Evolutionary conservation across 1,139 yeast species (phyloP), one percentile per base, ranked within the genome.

Genomic region (Kurtzmaniella quercitrusa): DNA sequence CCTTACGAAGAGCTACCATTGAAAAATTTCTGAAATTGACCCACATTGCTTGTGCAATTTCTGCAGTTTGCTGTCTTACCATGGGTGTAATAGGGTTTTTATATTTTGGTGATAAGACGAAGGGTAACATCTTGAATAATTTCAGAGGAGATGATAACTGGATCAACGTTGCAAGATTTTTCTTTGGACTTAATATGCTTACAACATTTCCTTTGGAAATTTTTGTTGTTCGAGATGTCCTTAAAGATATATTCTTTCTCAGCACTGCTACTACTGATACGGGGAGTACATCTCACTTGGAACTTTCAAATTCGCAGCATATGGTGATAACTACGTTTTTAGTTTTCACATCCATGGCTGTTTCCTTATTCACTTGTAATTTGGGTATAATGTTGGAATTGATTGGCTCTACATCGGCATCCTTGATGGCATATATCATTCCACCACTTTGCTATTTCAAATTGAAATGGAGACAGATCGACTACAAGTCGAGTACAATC

Each of bases 151-250:
- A 79, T 55, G 96, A 89, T 56, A 66, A 70, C 52, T 69, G 80
- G 59, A 87, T 88, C 37, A 91, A 89, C 51, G 68, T 91, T 33
- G 97, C 98, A 0, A 72, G 98, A 43, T 79, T 91, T 52, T 88
- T 96, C 54, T 91, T 91, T 62, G 98, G 98, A 0, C 72, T 91
- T 54, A 91, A 91, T 56, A 91, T 91, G 97, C 72, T 91, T 47
- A 91, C 98, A 0, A 91, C 98, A 0, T 82, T 88, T 53, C 98
- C 98, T 0, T 63, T 91, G 40, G 98, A 91, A 59, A 78, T 91
- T 0, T 89, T 89, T 59, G 98, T 91, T 3, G 82, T 94, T 33
- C 68, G 98, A 50, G 96, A 91, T 52, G 96, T 89, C 1, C 60
- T 87, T 19, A 76, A 81, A 51, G 95, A 88, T 54, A 67, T 84